Evolutionary conservation across 352 stramenopile species (phyloP), one percentile per base, ranked within the genome.

Genomic region (Phytophthora sp.): DNA sequence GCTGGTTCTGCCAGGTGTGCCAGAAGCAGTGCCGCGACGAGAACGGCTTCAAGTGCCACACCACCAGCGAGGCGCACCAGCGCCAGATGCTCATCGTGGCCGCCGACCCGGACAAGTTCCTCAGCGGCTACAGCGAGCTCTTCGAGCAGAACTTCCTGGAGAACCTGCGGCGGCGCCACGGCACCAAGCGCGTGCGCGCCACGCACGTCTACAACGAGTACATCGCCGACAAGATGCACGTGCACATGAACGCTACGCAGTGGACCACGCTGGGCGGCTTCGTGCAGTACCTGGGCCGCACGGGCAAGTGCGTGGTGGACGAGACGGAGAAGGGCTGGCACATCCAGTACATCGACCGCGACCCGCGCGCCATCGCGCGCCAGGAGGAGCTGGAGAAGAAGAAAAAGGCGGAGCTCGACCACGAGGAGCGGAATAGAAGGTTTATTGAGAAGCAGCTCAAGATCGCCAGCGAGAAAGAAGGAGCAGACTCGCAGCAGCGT

Each of bases 41-140:
- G 74, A 99, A 99, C 79, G 98, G 98, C 13, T 99, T 99, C 83
- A 99, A 99, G 83, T 99, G 97, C 68, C 98, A 99, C 82, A 92
- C 97, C 27, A 98, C 84, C 10, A 98, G 89, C 28, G 98, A 99
- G 67, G 94, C 91, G 6, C 98, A 99, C 82, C 83, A 99, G 58
- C 90, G 97, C 38, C 96, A 99, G 82, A 99, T 99, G 97, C 86
- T 98, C 59, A 92, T 99, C 46, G 98, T 99, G 52, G 91, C 91
- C 8, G 94, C 94, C 43, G 98, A 99, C 69, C 90, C 96, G 2
- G 69, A 95, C 66, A 95, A 96, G 57, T 97, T 99, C 52, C 93
- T 99, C 63, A 86, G 91, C 44, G 84, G 91, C 26, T 97, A 96
- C 77, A 94, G 83, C 65, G 82, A 94, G 67, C 66, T 85, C 52